Base-by-base conservation (phyloP, 2,329 filamentous ascomycete genomes). In the Plectosphaerella cucumerina region DNA sequence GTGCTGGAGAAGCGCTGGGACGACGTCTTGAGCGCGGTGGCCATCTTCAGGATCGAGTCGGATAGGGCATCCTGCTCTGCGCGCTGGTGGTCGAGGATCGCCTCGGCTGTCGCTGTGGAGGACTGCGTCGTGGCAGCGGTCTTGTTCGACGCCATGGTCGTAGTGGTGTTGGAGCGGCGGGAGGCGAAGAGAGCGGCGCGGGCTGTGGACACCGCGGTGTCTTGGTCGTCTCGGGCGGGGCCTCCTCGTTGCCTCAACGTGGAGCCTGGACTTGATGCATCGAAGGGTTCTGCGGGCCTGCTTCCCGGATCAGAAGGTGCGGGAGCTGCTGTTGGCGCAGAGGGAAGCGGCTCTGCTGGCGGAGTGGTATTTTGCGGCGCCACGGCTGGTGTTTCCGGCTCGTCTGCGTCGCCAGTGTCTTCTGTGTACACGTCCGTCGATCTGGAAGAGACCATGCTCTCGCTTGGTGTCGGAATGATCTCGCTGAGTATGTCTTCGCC, bases 11-110 rank as follows among this genome's bases (percentile, higher is more conserved):
- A 94, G 3, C 81, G 77, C 49, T 86, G 72, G 4, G 90, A 89
- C 35, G 85, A 89, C 45, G 81, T 72, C 65, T 95, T 96, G 37
- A 97, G 80, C 46, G 87, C 81, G 20, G 80, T 74, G 1, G 93
- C 92, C 71, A 97, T 88, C 43, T 80, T 74, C 20, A 96, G 76
- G n/a, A 97, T 85, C 8, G 89, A 92, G 35, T 81, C 78, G 0
- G 92, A 93, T 3, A 97, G 78, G 33, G 80, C 75, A 66, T 96
- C 90, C 68, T 97, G 92, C 70, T 96, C 90, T 49, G 75, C 76
- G 49, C 89, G 86, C 63, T 96, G 84, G 62, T 87, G 80, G 59
- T 89, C 83, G 42, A 96, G 80, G 31, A 91, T 78, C 1, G 84
- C 78, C 71, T 96, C 90, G 1, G 82, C 77, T 15, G 80, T 78